Evolutionary conservation across 352 stramenopile genomes (phyloP).

Genomic region (Aphanomyces cochlioides): DNA sequence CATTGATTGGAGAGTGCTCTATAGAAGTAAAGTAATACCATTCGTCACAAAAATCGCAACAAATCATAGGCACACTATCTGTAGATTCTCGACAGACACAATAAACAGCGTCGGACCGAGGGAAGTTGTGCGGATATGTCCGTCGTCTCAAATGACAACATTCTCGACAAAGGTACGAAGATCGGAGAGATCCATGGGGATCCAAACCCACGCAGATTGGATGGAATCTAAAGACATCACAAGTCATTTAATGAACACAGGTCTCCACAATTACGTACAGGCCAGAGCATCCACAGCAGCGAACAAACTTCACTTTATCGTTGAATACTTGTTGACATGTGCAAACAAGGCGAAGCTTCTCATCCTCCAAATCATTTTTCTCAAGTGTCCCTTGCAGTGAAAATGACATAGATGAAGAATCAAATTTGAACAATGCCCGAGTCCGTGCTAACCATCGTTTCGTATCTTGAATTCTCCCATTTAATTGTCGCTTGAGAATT

Average conservation of each 20-base stretch:
- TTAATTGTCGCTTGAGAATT: slow-evolving; percentile 56
- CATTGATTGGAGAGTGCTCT: not conserved
- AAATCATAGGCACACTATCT: slow-evolving; percentile 78
- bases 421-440: slow-evolving; percentile 52
- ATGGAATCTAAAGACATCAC: slow-evolving; percentile 34
- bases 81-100: slow-evolving; percentile 56
- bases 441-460: slow-evolving; percentile 56
- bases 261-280: slow-evolving; percentile 37
- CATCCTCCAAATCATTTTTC: not conserved
- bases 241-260: not conserved
- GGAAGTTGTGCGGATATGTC: slow-evolving; percentile 12
- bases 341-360: slow-evolving; percentile 34
- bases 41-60: slow-evolving; percentile 84
- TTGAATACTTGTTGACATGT: slow-evolving; percentile 67
- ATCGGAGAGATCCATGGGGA: not conserved
- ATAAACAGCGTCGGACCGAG: slow-evolving; percentile 42
- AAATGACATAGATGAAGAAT: slow-evolving; percentile 34
- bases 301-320: slow-evolving; percentile 46
- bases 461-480: slow-evolving; percentile 60
- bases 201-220: slow-evolving; percentile 43
- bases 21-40: slow-evolving; percentile 41
- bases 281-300: slow-evolving; percentile 47
- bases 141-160: slow-evolving; percentile 11
- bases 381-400: slow-evolving; percentile 20
- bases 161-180: slow-evolving; percentile 18